These are phyloP conservation scores for Populus hybrid DNA, from an alignment of 441 rosid genomes.

Conservation along the genomic window DNA sequence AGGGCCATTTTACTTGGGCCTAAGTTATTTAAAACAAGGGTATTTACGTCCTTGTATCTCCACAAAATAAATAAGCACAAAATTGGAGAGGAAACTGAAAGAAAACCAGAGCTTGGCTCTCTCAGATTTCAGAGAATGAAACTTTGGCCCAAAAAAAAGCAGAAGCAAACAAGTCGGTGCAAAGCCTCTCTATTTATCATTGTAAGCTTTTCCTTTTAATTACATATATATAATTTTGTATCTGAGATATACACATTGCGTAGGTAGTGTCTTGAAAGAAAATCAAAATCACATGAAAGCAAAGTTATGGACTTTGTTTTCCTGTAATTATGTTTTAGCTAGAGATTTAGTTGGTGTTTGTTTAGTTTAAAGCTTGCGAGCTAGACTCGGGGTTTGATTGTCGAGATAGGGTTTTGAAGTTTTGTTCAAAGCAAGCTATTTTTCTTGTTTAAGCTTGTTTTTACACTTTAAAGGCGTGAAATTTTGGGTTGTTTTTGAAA, in stretches of 20 bases:
- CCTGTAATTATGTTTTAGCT: not conserved
- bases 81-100: not conserved
- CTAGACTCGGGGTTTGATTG: constrained; percentile 2
- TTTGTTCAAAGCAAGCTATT: constrained; percentile 5
- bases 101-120: not conserved
- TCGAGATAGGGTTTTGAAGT: constrained; percentile 16
- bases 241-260: not conserved
- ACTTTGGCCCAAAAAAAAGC: not conserved
- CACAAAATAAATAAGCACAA: not conserved
- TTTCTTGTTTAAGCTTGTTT: constrained; percentile 12
- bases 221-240: not conserved
- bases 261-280: not conserved
- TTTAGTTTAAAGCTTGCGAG: not conserved
- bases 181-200: not conserved
- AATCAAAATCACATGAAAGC: not conserved
- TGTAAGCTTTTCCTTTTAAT: not conserved
- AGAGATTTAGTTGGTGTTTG: not conserved
- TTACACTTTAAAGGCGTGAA: not conserved
- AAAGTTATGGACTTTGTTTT: not conserved
- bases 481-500: constrained; percentile 4
- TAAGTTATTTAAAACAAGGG: constrained; percentile 5
- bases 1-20: not conserved
- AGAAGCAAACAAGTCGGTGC: not conserved
- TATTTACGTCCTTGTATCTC: not conserved
- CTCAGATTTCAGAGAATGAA: not conserved